A percentile compares a stretch with the other conserved stretches of the same genome.
These are phyloP conservation scores for Solanum habrochaites DNA, from an alignment of 257 asterid genomes.

Conservation along the genomic window DNA sequence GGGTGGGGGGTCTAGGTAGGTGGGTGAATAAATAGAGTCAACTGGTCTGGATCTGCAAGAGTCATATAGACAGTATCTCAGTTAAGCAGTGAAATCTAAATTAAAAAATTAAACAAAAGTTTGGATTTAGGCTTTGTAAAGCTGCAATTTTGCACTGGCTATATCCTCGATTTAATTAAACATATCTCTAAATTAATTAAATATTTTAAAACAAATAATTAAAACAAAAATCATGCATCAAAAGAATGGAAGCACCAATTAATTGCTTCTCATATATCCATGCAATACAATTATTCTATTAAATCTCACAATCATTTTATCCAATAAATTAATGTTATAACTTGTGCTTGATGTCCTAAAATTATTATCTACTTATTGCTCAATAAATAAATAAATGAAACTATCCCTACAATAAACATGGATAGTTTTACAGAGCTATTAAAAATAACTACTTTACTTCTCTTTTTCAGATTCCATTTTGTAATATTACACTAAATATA, in stretches of 20 bases:
- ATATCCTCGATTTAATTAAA: not conserved
- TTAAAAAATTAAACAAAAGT: not conserved
- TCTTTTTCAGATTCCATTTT: too few species aligned
- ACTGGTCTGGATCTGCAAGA: not conserved
- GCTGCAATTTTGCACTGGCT: not conserved
- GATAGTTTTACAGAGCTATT: not conserved
- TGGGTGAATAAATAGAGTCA: not conserved
- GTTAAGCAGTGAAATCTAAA: not conserved
- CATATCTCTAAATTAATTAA: not conserved
- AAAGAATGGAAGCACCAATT: not conserved
- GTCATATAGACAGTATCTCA: not conserved
- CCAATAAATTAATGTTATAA: not conserved
- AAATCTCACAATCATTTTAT: not conserved
- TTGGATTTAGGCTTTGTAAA: not conserved
- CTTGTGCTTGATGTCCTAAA: not conserved
- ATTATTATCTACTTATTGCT: not conserved
- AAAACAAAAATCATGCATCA: not conserved
- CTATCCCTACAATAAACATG: not conserved
- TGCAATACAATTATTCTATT: not conserved
- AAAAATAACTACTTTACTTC: accelerated
- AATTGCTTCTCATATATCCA: not conserved
- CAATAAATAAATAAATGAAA: too few species aligned
- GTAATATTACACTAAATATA: accelerated
- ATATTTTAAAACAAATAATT: not conserved
- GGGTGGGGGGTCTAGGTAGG: not conserved